Evolutionary conservation across 2,329 filamentous ascomycete species (phyloP), one percentile per base, ranked within the genome.

Genomic region (Diplodia intermedia): DNA sequence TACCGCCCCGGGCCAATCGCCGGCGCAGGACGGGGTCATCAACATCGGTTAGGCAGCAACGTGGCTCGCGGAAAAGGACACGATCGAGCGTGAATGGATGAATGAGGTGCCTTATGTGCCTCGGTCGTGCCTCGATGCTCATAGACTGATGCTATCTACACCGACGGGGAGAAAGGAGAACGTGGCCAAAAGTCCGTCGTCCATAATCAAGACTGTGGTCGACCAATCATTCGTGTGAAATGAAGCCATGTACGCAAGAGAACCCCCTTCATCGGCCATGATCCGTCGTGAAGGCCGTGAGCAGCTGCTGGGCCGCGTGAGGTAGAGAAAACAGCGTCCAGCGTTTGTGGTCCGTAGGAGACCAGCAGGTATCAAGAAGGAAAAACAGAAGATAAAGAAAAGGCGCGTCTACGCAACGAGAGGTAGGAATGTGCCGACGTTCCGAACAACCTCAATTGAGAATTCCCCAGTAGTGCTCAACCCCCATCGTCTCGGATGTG

Each of bases 401-500:
- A 61, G 14, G 43, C 26, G 40, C 57, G 18, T 36, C 29, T 55
- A 18, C 26, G 53, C 53, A n/a, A n/a, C n/a, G 18, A 26, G 43
- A 9, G 0, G 11, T 47, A 47, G n/a, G 43, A 47, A 47, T 47
- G n/a, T n/a, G 9, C 7, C n/a, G 43, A 20, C 43, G 31, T 20
- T 47, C 9, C 43, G 43, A 47, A 11, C n/a, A 47, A 3, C 18
- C 18, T 47, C 20, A 47, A 1, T 47, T 9, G 3, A 56, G 73
- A 65, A 91, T 87, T 38, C 92, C 93, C 91, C 92, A 95, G 79
- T 84, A 93, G 77, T 89, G 86, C 81, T 97, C 93, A 2, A 91
- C 87, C 69, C 87, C 85, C 78, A 90, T 91, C 1, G 90, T 90
- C 26, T 78, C 82, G 2, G 82, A 77, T 65, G 81, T 84, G 71